Conservation (phyloP, 495 filamentous ascomycete genomes). For the Hypoxylon crocopeplum region DNA sequence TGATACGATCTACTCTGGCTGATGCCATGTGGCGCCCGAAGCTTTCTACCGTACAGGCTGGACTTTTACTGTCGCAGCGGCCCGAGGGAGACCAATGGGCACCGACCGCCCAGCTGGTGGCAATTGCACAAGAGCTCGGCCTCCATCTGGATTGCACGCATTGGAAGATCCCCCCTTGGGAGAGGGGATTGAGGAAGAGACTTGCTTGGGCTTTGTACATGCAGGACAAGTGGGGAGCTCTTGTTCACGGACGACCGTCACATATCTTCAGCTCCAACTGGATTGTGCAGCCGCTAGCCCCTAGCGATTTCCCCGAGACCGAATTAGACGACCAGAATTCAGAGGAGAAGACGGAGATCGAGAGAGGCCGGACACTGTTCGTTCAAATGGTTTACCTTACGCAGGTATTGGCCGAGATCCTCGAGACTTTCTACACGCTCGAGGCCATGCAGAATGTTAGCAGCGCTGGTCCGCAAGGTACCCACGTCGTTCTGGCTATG, state of each 20-base stretch:
- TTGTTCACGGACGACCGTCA: conserved; percentile 86
- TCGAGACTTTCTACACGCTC: conserved; percentile 81
- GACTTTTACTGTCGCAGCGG: conserved; percentile 85
- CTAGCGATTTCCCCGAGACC: conserved; percentile 75
- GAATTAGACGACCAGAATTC: conserved; percentile 60
- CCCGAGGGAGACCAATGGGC: conserved; percentile 87
- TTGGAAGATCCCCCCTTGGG: conserved; percentile 90
- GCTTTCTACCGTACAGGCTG: conserved; percentile 92
- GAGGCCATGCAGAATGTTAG: conserved; percentile 61
- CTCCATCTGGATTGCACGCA: conserved; percentile 86
- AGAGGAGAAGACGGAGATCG: conserved; percentile 68
- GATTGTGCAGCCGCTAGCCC: conserved; percentile 73
- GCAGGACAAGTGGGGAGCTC: conserved; percentile 91
- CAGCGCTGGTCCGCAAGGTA: conserved; percentile 59
- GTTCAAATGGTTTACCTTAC: conserved; percentile 77
- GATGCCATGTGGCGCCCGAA: conserved; percentile 84
- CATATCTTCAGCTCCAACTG: conserved; percentile 83
- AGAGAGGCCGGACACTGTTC: conserved; percentile 73
- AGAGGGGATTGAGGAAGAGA: conserved; percentile 80
- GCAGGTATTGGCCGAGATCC: conserved; percentile 76
- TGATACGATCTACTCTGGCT: conserved; percentile 73
- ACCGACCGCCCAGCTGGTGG: conserved; percentile 83
- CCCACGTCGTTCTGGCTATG: conserved; percentile 69
- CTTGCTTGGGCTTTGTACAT: conserved; percentile 91
- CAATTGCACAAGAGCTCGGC: conserved; percentile 81